Conservation (phyloP, 441 rosid species). For the Pelargonium fulgidum region DNA sequence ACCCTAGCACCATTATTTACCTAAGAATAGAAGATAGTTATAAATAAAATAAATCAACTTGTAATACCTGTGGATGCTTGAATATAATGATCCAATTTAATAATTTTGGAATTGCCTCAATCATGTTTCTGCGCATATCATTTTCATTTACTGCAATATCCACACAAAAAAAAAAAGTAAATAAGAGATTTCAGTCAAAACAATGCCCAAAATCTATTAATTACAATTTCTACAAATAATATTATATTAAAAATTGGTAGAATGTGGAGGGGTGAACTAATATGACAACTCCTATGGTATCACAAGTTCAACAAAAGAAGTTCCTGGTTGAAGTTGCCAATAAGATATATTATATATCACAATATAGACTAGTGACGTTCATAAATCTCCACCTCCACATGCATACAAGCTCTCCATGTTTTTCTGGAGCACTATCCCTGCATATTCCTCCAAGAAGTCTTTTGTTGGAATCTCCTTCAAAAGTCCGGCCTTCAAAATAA, state of each 20-base stretch:
- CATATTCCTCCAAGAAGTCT: constrained; percentile 60
- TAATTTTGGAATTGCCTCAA: constrained; percentile 68
- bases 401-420: constrained; percentile 86
- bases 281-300: constrained; percentile 12
- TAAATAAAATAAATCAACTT: constrained; percentile 15
- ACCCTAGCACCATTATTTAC: not conserved
- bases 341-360: constrained; percentile 12
- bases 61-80: constrained; percentile 60
- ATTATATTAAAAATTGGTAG: not conserved
- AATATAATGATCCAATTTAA: constrained; percentile 66
- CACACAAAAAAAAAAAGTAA: constrained; percentile 21
- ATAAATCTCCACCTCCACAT: constrained; percentile 67
- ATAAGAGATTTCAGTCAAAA: constrained; percentile 23
- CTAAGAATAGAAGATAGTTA: constrained; percentile 12
- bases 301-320: constrained; percentile 19
- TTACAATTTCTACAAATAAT: constrained; percentile 19
- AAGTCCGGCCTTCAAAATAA: constrained; percentile 69
- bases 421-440: constrained; percentile 56
- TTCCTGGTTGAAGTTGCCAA: constrained; percentile 14
- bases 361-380: constrained; percentile 19
- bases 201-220: constrained; percentile 8
- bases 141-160: constrained; percentile 61
- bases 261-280: constrained; percentile 8
- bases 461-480: constrained; percentile 51
- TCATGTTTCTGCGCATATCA: constrained; percentile 55